Base-by-base conservation (phyloP, 179 eudicot genomes). In the Beta lomatogona region DNA sequence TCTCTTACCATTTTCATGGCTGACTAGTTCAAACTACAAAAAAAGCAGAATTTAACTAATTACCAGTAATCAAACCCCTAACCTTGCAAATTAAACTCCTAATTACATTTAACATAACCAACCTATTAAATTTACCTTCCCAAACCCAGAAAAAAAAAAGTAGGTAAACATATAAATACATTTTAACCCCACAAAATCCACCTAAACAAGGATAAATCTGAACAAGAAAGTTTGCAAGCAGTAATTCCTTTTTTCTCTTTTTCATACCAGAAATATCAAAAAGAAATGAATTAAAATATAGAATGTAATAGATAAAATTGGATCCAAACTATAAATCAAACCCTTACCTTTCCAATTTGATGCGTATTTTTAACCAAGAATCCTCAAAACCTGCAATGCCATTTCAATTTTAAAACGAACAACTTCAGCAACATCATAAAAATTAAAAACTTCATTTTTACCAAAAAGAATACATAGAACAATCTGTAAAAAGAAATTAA, bases 11-110 rank as follows among this genome's bases (percentile, higher is more conserved):
- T 46, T 77, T 73, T 69, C 74, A 76, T 52, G 54, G 69, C 50
- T 80, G 67, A 79, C 65, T 31, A 73, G 53, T 61, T 73, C 82
- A 80, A 74, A 80, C 3, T 14, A 54, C 6, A 73, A n/a, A n/a
- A 61, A 14, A 31, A 6, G 28, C 28, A 25, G 28, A 25, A 25
- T 25, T 25, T 45, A 28, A 55, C 21, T 55, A 36, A 53, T 79
- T 79, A 18, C 19, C 16, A 68, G 4, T 52, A 12, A 57, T 11
- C 15, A 71, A 54, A 59, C 61, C 69, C 28, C 52, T 7, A 45
- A 73, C 53, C 45, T 12, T 54, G 44, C 63, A 25, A 6, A 44
- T 44, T 68, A 9, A 64, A 64, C 50, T 6, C 72, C 53, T 9
- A 44, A 36, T 41, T 16, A 55, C 4, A 71, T 71, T 71, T 15